These are phyloP conservation scores for Trematosphaeria pertusa DNA, from an alignment of 2,329 filamentous ascomycete species.

Conservation along the genomic window DNA sequence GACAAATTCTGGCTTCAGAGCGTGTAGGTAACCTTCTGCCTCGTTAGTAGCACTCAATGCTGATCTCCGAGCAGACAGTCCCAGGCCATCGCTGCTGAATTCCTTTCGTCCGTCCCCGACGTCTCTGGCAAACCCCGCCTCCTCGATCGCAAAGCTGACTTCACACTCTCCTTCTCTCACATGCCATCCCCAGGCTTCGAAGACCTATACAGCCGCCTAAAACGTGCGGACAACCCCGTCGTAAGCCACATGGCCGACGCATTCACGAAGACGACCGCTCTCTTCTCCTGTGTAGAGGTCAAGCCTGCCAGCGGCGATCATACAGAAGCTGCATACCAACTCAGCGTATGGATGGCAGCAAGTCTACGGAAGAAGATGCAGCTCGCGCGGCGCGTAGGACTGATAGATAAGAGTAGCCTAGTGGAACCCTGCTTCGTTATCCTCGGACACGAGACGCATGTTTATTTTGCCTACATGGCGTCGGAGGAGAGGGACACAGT, in stretches of 20 bases:
- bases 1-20: constrained; percentile 19
- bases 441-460: constrained; percentile 19
- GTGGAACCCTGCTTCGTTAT: constrained; percentile 23
- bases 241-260: constrained; percentile 25
- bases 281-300: too few relatives aligned
- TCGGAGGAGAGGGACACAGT: constrained; percentile 18
- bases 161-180: constrained; percentile 26
- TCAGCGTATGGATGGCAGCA: too few relatives aligned
- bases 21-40: constrained; percentile 14
- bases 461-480: constrained; percentile 22
- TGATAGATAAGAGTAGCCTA: constrained; percentile 18
- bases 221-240: constrained; percentile 9
- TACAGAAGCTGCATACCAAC: constrained; percentile 26
- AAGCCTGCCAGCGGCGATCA: too few relatives aligned
- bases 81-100: constrained; percentile 18
- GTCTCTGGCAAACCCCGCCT: constrained; percentile 18
- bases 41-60: constrained; percentile 7
- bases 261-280: too few relatives aligned
- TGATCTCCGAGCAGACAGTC: constrained; percentile 17
- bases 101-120: constrained; percentile 18
- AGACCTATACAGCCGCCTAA: constrained; percentile 20
- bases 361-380: constrained; percentile 27
- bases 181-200: constrained; percentile 18
- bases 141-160: constrained; percentile 26
- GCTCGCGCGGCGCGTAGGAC: constrained; percentile 21